Conservation (phyloP, 345 rosid genomes). For the Heritiera littoralis region DNA sequence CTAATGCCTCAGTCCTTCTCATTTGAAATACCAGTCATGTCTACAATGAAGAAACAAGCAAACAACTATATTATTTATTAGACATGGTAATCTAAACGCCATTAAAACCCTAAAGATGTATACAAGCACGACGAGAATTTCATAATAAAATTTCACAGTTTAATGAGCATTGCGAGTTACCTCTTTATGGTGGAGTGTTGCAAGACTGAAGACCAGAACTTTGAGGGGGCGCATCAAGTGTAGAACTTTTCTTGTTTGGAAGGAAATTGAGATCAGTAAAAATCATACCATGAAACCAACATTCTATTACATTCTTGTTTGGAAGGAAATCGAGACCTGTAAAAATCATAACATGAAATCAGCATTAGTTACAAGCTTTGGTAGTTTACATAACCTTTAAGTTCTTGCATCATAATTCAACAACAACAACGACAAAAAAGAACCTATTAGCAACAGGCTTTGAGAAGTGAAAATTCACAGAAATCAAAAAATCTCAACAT, state of each 20-base stretch:
- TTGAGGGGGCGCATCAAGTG: conserved; percentile 80
- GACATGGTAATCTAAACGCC: not conserved
- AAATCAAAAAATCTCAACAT: not conserved
- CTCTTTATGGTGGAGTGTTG: conserved; percentile 90
- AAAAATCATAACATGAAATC: too few relatives aligned
- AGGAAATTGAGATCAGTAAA: conserved; percentile 57
- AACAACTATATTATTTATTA: not conserved
- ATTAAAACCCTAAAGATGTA: not conserved
- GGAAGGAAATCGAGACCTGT: too few relatives aligned
- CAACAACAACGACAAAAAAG: not conserved
- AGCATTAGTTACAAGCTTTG: not conserved
- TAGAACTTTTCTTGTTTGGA: conserved; percentile 77
- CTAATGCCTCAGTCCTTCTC: conserved; percentile 97
- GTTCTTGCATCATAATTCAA: not conserved
- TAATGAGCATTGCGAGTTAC: conserved; percentile 33
- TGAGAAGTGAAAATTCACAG: not conserved
- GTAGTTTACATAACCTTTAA: not conserved
- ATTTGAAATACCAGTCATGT: conserved; percentile 96
- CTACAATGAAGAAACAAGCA: conserved; percentile 39
- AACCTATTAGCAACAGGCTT: not conserved
- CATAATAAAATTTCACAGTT: not conserved
- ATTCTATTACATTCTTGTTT: too few relatives aligned
- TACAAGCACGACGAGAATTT: not conserved
- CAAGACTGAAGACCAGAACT: conserved; percentile 87
- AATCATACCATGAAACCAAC: not conserved